These are phyloP conservation scores for Cladophialophora yegresii DNA, from an alignment of 2,329 filamentous ascomycete species.

Conservation along the genomic window DNA sequence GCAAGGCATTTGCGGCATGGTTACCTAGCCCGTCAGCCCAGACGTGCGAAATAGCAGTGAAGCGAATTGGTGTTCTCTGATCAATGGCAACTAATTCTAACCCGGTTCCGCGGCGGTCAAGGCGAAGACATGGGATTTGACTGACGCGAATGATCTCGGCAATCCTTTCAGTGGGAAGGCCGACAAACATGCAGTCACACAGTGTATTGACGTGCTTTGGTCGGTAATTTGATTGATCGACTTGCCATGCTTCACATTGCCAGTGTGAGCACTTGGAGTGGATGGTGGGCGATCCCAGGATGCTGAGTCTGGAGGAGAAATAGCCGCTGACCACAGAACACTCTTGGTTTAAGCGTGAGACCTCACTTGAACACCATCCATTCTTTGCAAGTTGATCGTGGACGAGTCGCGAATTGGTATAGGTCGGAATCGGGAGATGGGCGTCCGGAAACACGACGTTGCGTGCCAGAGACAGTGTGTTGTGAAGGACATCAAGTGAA, in stretches of 20 bases:
- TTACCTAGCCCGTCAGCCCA: conserved; percentile 36
- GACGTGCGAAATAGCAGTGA: conserved; percentile 36
- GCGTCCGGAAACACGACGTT: too few relatives aligned
- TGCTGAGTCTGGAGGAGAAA: too few relatives aligned
- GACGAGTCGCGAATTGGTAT: too few relatives aligned
- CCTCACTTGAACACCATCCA: too few relatives aligned
- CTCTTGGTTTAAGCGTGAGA: too few relatives aligned
- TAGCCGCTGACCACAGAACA: too few relatives aligned
- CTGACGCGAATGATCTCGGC: neutral
- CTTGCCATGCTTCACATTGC: conserved; percentile 1
- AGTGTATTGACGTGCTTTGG: neutral
- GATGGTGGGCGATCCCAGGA: too few relatives aligned
- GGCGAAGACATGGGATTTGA: neutral
- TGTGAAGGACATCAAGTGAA: too few relatives aligned
- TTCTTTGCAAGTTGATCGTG: too few relatives aligned
- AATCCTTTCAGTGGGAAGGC: neutral
- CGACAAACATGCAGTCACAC: neutral
- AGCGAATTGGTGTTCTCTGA: neutral
- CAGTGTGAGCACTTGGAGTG: neutral
- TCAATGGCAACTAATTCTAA: neutral
- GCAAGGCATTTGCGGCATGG: conserved; percentile 26
- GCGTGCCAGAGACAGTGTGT: too few relatives aligned
- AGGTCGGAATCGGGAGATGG: too few relatives aligned
- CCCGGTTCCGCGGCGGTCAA: neutral
- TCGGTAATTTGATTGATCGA: neutral